Base-by-base conservation (phyloP, 768 basidiomycete genomes). In the Mycena filopes region DNA sequence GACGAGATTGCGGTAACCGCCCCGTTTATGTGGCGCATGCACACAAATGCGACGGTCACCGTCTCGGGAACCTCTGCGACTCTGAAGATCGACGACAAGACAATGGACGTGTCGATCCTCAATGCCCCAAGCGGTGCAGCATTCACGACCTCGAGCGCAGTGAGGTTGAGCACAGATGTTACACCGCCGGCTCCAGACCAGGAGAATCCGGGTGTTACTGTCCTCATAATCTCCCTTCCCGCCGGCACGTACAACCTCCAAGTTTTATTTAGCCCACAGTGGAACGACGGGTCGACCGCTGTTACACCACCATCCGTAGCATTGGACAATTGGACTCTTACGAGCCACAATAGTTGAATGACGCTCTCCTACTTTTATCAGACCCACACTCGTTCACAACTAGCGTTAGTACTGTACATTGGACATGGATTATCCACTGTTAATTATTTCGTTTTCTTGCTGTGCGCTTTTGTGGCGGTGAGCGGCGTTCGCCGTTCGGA, bases 231-330 rank as follows among this genome's bases (percentile, higher is more conserved):
- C 74, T 83, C 79, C 67, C 78, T 91, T 5, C 83, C 85, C 15
- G 87, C 90, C n/a, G 65, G 94, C 16, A 79, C 80, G 51, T 90
- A 93, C 77, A 91, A 80, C 18, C 77, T 98, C 50, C 87, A 96
- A 79, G 90, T 98, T 55, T 76, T 99, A 74, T 92, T 99, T 81
- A 95, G 87, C 77, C 98, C 97, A n/a, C 93, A 97, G 72, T 98
- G 96, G 95, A 77, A 82, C 41, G 89, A 86, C 29, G 85, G 91
- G 82, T 80, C 86, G 36, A 72, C 87, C 48, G 90, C 87, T 77
- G 85, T 91, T 63, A 90, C 87, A 11, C 96, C 96, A 0, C 79
- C 83, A 11, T 82, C 82, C 42, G 95, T 99, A 20, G 72, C 87
- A 2, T 76, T 99, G 59, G 86, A 83, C 66, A 77, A 77, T 67